phyloP scores from a whole-genome alignment of 2,329 filamentous ascomycete species.

The Pyricularia sp. region DNA sequence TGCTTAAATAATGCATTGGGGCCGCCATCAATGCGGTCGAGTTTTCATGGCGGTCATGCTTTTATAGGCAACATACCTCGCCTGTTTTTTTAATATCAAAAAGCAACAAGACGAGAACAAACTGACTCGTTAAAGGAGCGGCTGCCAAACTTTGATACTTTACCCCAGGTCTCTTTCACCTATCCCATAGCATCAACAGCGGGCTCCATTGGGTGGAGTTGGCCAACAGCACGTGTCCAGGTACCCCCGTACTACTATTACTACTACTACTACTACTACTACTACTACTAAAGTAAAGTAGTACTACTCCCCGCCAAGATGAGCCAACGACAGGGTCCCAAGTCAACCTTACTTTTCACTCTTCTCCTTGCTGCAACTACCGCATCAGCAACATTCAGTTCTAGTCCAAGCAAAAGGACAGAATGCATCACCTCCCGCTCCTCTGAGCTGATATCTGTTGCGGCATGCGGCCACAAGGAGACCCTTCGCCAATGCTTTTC shows the following conservation, averaged over 20 bases:
- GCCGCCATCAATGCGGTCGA: not conserved
- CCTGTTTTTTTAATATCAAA: not conserved
- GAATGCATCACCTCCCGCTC: conserved; percentile 30
- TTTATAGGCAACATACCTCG: not conserved
- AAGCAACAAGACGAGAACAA: not conserved
- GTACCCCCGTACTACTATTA: not conserved
- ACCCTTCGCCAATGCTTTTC: conserved; percentile 33
- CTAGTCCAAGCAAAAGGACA: not conserved
- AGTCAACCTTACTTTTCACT: not conserved
- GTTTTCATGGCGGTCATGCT: no score
- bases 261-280: no score
- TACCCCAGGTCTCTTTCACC: not conserved
- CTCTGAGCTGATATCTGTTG: conserved; percentile 26
- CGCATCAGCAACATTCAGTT: not conserved
- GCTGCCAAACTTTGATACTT: not conserved
- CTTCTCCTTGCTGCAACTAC: not conserved
- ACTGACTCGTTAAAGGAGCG: not conserved
- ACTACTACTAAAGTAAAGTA: no score
- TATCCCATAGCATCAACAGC: not conserved
- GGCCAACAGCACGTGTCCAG: not conserved
- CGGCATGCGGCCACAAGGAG: conserved; percentile 33
- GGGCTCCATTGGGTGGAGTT: not conserved
- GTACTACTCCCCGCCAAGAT: not conserved
- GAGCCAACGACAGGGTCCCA: not conserved
- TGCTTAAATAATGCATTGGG: not conserved